phyloP scores from a whole-genome alignment of 805 yeast genomes.

The Yarrowia osloensis region DNA sequence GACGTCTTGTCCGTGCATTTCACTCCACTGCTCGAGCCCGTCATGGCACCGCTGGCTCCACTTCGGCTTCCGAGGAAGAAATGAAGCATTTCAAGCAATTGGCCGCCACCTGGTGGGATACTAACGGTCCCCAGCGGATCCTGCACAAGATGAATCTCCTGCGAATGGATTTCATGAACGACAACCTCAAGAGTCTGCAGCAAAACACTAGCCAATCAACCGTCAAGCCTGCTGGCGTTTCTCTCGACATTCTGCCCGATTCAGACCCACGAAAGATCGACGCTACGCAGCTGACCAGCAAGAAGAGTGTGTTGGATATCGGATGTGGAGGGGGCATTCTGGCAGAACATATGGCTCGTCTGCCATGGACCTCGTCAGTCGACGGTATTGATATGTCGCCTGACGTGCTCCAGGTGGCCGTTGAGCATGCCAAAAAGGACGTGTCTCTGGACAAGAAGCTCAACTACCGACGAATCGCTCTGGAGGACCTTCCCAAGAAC shows the following conservation, averaged over 20 bases:
- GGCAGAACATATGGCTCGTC: conserved; percentile 81
- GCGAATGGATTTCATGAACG: conserved; percentile 81
- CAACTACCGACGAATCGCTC: conserved; percentile 58
- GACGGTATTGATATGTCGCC: conserved; percentile 83
- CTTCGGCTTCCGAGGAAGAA: conserved; percentile 52
- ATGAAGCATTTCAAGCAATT: conserved; percentile 77
- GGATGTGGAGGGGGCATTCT: conserved; percentile 99
- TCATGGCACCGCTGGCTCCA: conserved; percentile 19
- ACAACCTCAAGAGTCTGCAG: conserved; percentile 47
- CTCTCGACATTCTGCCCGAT: conserved; percentile 63
- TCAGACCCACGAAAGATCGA: conserved; percentile 46
- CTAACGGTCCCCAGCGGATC: conserved; percentile 87
- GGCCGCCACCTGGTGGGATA: conserved; percentile 99
- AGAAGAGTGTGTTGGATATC: conserved; percentile 69
- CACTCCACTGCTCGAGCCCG: conserved; percentile 7
- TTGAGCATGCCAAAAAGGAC: conserved; percentile 64
- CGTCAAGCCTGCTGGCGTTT: conserved; percentile 74
- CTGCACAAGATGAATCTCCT: conserved; percentile 91
- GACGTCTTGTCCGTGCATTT: conserved; percentile 14
- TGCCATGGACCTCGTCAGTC: conserved; percentile 59
- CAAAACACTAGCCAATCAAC: background rate
- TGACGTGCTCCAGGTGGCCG: conserved; percentile 81
- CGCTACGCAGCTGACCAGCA: conserved; percentile 28
- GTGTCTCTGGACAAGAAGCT: conserved; percentile 61
- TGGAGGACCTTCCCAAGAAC: conserved; percentile 55